phyloP scores from a whole-genome alignment of 441 rosid species.

The Francoa sonchifolia region DNA sequence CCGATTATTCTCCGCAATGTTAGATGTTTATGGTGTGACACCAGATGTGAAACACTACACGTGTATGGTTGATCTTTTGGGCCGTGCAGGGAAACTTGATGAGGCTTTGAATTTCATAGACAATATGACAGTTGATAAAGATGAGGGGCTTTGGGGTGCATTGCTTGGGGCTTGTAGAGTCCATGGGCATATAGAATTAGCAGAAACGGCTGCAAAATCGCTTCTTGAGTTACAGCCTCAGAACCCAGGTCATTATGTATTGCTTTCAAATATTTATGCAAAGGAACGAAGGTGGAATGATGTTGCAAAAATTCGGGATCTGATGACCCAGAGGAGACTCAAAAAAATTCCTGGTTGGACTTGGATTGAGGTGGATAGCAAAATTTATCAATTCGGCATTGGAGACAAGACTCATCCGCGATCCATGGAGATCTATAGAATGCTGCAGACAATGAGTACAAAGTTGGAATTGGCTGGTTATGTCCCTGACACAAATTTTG shows the following conservation, averaged over 20 bases:
- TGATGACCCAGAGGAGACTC: constrained; percentile 29
- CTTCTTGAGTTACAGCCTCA: constrained; percentile 33
- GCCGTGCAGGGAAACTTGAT: constrained; percentile 36
- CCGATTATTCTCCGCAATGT: constrained; percentile 23
- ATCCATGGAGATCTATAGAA: constrained; percentile 26
- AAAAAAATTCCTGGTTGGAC: constrained; percentile 40
- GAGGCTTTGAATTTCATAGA: constrained; percentile 37
- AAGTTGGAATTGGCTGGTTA: constrained; percentile 35
- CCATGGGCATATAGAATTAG: constrained; percentile 32
- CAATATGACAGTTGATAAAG: constrained; percentile 27
- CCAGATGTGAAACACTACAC: constrained; percentile 45
- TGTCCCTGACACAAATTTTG: constrained; percentile 34
- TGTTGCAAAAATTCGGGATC: constrained; percentile 27
- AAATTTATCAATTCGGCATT: constrained; percentile 26
- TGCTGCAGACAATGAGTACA: constrained; percentile 20
- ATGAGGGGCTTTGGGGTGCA: constrained; percentile 37
- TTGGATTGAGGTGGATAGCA: constrained; percentile 34
- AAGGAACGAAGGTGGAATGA: constrained; percentile 39
- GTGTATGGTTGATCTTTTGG: constrained; percentile 41
- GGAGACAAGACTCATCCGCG: constrained; percentile 31
- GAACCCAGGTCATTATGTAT: constrained; percentile 34
- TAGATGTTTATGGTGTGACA: constrained; percentile 17
- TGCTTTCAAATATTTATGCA: constrained; percentile 47
- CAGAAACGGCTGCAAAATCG: constrained; percentile 31
- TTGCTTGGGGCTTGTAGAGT: constrained; percentile 43